Conservation (phyloP, 2,329 filamentous ascomycete genomes). For the Colletotrichum lentis region DNA sequence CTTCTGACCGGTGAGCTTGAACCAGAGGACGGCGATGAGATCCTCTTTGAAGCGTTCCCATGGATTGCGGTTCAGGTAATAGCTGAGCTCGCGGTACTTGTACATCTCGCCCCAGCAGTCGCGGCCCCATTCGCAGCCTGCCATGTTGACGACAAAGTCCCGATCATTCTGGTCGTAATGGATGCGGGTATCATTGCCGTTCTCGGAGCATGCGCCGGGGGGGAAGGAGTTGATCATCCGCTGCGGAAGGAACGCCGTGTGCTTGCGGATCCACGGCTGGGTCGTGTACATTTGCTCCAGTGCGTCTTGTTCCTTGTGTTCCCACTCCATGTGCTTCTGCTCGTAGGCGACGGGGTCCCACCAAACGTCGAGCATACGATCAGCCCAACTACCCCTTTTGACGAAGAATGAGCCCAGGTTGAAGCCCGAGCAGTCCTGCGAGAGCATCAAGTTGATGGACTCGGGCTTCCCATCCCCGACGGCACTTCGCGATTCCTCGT, state of each 20-base stretch:
- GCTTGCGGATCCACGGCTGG: slow-evolving; percentile 91
- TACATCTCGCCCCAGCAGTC: slow-evolving; percentile 99
- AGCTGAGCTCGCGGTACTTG: slow-evolving; percentile 89
- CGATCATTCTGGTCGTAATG: slow-evolving; percentile 88
- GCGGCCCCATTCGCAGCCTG: slow-evolving; percentile 93
- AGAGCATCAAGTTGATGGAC: slow-evolving; percentile 86
- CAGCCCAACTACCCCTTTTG: slow-evolving; percentile 84
- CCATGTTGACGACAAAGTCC: slow-evolving; percentile 98
- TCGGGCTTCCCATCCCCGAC: slow-evolving; percentile 78
- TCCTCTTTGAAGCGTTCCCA: slow-evolving; percentile 83
- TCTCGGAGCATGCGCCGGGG: slow-evolving; percentile 83
- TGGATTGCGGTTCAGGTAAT: slow-evolving; percentile 81
- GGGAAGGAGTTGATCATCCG: slow-evolving; percentile 96
- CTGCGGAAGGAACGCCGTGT: slow-evolving; percentile 88
- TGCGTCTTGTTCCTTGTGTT: slow-evolving; percentile 97
- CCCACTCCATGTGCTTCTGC: slow-evolving; percentile 99
- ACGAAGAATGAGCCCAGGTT: slow-evolving; percentile 97
- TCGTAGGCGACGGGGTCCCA: slow-evolving; percentile 98
- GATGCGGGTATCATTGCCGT: slow-evolving; percentile 75
- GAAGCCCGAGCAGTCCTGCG: slow-evolving; percentile 95
- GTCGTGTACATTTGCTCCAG: slow-evolving; percentile 89
- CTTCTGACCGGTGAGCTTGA: slow-evolving; percentile 68
- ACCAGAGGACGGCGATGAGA: slow-evolving; percentile 67
- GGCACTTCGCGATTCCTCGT: slow-evolving; percentile 74
- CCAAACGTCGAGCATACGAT: slow-evolving; percentile 92